Base-by-base conservation (phyloP, 371 early-diverging fungal genomes). In the Blakeslea trispora region DNA sequence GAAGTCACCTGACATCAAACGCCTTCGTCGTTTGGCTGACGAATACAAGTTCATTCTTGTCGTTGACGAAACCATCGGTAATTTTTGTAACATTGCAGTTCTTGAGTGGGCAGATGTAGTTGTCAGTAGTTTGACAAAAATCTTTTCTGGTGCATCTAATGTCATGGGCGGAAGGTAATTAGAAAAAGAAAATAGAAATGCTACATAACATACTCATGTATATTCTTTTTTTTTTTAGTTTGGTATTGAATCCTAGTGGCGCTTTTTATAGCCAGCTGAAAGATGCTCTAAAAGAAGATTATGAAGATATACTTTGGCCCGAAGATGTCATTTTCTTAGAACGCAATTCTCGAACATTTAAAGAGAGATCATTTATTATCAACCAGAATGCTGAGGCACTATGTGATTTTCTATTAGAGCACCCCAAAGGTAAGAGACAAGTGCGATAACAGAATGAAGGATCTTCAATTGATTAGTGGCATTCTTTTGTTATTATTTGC, bases 261-360 rank as follows among this genome's bases (percentile, higher is more conserved):
- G 55, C 61, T 19, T 71, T 71, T 59, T 92, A 90, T 68, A 53
- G 50, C 6, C 55, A 54, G 10, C 63, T 97, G 41, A 82, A 83
- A 55, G 55, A 65, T 14, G 66, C 69, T 17, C 57, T 93, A 56
- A 58, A 69, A 3, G 52, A 55, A 11, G 74, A 83, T 15, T 92
- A 86, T 53, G 92, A 93, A 63, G 95, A 96, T 63, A 55, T 81
- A n/a, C 45, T 95, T 55, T 96, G 95, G 94, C 76, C 82, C 49
- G 94, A 95, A 65, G 98, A 97, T 66, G 92, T 90, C n/a, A 72
- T 95, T 28, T 91, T 95, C 55, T 79, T 97, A 61, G 97, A 97
- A 68, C 84, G 94, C 57, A 96, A 97, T 72, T 95, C 96, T n/a
- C 78, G 97, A 48, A 88, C 81, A 22, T 95, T 93, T 72, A 75